Evolutionary conservation across 2,329 filamentous ascomycete species (phyloP), one percentile per base, ranked within the genome.

Genomic region (Verticillium klebahnii): DNA sequence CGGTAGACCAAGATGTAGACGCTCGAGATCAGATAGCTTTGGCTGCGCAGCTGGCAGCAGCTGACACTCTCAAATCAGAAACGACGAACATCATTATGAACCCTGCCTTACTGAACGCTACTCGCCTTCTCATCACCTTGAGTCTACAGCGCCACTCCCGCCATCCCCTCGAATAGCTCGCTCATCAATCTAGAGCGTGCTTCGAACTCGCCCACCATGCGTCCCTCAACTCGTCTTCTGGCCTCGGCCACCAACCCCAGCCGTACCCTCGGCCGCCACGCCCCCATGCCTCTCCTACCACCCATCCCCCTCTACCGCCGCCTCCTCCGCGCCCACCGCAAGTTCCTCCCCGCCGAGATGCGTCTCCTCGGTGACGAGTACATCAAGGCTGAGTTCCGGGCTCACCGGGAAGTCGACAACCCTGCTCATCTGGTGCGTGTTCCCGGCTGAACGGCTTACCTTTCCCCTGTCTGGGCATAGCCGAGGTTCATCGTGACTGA

Each of bases 251-350:
- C 71, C 63, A 62, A 61, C 70, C 31, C 63, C 58, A 17, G 69
- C 70, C 29, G 71, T 65, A 39, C 45, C 39, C 72, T 73, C 37
- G 68, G 81, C 31, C 68, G 70, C 1, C 77, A 77, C 11, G 69
- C 74, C 23, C 75, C 77, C 5, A 77, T 90, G 73, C 91, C 92
- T 50, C 84, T 97, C 14, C 83, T 97, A 45, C 93, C 93, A 6
- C 93, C 93, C 0, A 90, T 98, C 57, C 92, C 89, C 2, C 84
- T 99, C 9, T 99, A 98, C 79, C 86, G 95, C 63, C 88, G 95
- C 39, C 79, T 99, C 31, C 82, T 99, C 34, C 89, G 95, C 66
- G 88, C 91, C 4, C 95, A 99, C 77, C 86, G 95, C 67, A 92
- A 89, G 70, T 84, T 89, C 69, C 80, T 99, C 11, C 87, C 89